Evolutionary conservation across 1,284 basidiomycete species (phyloP), one percentile per base, ranked within the genome.

Genomic region (Mycena sp.): DNA sequence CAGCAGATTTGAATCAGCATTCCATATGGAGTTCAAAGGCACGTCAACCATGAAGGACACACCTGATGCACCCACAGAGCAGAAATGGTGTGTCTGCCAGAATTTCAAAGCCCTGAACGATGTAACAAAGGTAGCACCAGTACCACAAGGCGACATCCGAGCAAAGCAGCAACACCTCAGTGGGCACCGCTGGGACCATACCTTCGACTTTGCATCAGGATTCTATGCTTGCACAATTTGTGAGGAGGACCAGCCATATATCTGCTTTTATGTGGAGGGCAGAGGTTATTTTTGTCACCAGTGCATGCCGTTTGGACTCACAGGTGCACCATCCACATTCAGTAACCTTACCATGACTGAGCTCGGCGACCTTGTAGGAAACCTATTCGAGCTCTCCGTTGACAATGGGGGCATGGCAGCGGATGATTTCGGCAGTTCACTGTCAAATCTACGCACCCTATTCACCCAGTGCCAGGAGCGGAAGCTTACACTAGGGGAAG

Each of bases 221-320:
- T 7, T 82, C 71, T 80, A 80, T 53, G 77, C 74, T 6, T 62
- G 73, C 21, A 58, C 64, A 4, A 64, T 80, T 0, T 68, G 58
- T 3, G 53, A 67, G 26, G 74, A 76, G 4, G 70, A 69, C 10
- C 69, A 71, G 30, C 76, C 75, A 11, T 82, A 80, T 52, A 69
- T 75, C 0, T 70, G 69, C 26, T 80, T 81, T 67, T 80, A 79
- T 49, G 70, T 82, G 0, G 77, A 79, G 64, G 80, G 80, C 0
- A 50, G 72, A n/a, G 81, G 80, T 1, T 78, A 76, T 55, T 79
- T 76, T 59, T 67, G 67, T 38, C 80, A 78, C 65, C 46, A 60
- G 1, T 56, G 73, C 0, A 79, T 82, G 78, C 80, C 78, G 19
- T 57, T 57, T 11, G 55, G n/a, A n/a, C n/a, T n/a, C n/a, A n/a